Evolutionary conservation across 23 red algal species (phyloP).

Genomic region (Chondrus crispus): DNA sequence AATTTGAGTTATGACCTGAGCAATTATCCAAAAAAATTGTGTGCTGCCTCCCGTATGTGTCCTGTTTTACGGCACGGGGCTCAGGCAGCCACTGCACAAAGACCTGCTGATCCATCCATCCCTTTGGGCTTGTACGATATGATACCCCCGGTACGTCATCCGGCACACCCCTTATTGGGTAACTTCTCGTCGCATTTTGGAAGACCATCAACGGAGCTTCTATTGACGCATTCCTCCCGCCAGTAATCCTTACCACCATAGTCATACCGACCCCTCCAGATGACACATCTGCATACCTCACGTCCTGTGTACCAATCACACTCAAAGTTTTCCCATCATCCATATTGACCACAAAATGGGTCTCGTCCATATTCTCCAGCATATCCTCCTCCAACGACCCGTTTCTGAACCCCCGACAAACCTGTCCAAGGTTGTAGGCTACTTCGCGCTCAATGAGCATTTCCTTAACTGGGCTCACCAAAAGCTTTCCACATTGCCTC

Average conservation of each 20-base stretch:
- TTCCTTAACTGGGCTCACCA: too few relatives aligned
- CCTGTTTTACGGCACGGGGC: neutral
- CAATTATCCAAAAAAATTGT: neutral
- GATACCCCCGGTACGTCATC: neutral
- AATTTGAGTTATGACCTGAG: neutral
- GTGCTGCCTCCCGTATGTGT: neutral
- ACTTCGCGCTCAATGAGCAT: neutral
- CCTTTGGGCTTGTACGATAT: constrained; percentile 12
- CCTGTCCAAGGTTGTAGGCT: neutral
- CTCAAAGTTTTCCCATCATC: neutral
- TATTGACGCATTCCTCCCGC: neutral
- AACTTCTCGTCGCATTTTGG: neutral
- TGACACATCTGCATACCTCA: neutral
- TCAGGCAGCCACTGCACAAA: constrained; percentile 4
- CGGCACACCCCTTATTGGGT: neutral
- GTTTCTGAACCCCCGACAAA: neutral
- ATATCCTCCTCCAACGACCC: neutral
- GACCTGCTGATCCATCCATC: constrained; percentile 4
- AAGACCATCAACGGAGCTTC: neutral
- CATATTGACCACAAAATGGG: neutral
- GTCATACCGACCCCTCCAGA: neutral
- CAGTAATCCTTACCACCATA: constrained; percentile 1
- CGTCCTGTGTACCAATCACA: neutral
- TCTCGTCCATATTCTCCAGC: neutral
- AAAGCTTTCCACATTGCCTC: neutral